Conservation (phyloP, 1,284 basidiomycete genomes). For the Mycena citricolor region DNA sequence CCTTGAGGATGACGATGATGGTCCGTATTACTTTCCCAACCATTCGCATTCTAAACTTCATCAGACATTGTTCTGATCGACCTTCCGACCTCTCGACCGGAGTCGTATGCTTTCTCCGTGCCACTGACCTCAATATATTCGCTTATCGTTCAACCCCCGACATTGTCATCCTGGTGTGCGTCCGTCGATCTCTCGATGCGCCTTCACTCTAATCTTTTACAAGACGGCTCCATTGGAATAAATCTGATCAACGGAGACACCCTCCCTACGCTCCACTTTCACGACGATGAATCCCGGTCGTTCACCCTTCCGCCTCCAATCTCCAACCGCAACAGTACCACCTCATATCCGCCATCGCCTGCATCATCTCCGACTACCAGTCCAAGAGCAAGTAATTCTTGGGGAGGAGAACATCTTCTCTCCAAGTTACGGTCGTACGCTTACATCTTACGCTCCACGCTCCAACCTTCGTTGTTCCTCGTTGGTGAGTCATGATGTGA, state of each 20-base stretch:
- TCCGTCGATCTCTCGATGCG: slow-evolving; percentile 27
- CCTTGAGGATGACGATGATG: slow-evolving; percentile 68
- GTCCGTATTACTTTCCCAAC: slow-evolving; percentile 35
- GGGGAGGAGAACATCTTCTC: slow-evolving; percentile 87
- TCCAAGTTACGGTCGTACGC: slow-evolving; percentile 69
- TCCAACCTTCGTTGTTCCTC: slow-evolving; percentile 83
- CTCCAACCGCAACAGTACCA: slow-evolving; percentile 36
- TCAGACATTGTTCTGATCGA: slow-evolving; percentile 78
- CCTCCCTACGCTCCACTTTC: slow-evolving; percentile 90
- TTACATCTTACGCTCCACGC: slow-evolving; percentile 74
- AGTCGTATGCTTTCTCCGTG: slow-evolving; percentile 94
- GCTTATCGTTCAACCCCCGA: slow-evolving; percentile 81
- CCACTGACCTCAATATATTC: slow-evolving; percentile 90
- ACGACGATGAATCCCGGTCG: slow-evolving; percentile 92
- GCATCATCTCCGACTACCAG: slow-evolving; percentile 41
- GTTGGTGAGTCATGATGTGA: slow-evolving; percentile 36
- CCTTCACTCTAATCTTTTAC: slow-evolving; percentile 11
- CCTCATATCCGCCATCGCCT: slow-evolving; percentile 65
- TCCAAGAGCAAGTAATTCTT: slow-evolving; percentile 51
- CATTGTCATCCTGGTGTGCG: slow-evolving; percentile 86
- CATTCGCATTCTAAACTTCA: slow-evolving; percentile 5
- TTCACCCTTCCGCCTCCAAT: slow-evolving; percentile 52
- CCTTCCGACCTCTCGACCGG: slow-evolving; percentile 71
- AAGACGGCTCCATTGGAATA: slow-evolving; percentile 77
- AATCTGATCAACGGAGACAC: slow-evolving; percentile 90